Evolutionary conservation across 2,329 filamentous ascomycete genomes (phyloP).

Genomic region (Neodidymelliopsis sp.): DNA sequence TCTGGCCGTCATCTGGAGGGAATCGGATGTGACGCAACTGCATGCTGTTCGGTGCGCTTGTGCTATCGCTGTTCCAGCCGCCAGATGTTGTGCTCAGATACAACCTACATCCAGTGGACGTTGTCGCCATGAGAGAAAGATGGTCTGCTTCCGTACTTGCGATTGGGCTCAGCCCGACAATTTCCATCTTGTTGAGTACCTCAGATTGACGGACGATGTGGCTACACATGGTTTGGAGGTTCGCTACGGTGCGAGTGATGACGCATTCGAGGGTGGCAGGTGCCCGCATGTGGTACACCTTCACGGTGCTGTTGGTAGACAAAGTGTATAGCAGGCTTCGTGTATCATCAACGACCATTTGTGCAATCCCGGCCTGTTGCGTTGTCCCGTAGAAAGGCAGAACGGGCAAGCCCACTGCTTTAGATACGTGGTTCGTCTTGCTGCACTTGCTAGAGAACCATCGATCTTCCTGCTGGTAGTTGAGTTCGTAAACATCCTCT

Average conservation of each 20-base stretch:
- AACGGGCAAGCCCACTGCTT: constrained; percentile 69
- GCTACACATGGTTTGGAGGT: constrained; percentile 73
- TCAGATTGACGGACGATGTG: constrained; percentile 81
- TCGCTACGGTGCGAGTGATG: constrained; percentile 62
- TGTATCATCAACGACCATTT: constrained; percentile 88
- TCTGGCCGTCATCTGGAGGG: constrained; percentile 65
- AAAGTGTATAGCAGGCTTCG: constrained; percentile 90
- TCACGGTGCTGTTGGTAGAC: constrained; percentile 85
- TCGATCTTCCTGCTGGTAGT: constrained; percentile 95
- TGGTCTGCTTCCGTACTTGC: constrained; percentile 79
- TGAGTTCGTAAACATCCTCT: constrained; percentile 91
- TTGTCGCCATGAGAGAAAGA: constrained; percentile 88
- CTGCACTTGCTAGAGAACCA: constrained; percentile 92
- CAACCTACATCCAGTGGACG: constrained; percentile 86
- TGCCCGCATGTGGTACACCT: constrained; percentile 85
- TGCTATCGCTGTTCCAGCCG: constrained; percentile 67
- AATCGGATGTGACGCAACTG: constrained; percentile 97
- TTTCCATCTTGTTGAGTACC: constrained; percentile 70
- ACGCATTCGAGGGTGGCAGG: constrained; percentile 60
- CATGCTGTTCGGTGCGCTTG: constrained; percentile 87
- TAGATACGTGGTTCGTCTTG: constrained; percentile 85
- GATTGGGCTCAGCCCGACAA: constrained; percentile 88
- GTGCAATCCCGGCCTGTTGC: constrained; percentile 68
- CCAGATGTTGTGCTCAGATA: constrained; percentile 91
- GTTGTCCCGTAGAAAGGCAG: constrained; percentile 37